Evolutionary conservation across 2,329 filamentous ascomycete species (phyloP), one percentile per base, ranked within the genome.

Genomic region (Drechslera avenae): DNA sequence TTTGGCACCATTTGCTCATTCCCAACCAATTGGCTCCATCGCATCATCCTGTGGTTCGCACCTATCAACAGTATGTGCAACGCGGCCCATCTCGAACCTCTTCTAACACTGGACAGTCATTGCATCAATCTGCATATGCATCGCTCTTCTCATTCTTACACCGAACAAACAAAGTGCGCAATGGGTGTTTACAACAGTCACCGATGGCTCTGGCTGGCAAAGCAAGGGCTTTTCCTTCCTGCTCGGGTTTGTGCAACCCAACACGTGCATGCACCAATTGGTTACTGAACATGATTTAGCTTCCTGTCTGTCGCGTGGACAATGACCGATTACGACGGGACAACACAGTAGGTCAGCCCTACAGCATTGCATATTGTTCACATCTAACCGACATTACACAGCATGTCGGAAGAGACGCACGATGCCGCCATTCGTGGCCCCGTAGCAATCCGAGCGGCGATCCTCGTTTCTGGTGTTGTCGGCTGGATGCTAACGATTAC

Each of bases 311-410:
- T 83, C 12, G 79, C 81, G 17, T 83, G 81, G 81, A 85, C 83
- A n/a, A 86, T 87, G 84, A 87, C 84, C 5, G 84, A 86, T 64
- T 87, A 86, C 64, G 84, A 87, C 59, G 84, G 81, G 37, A 87
- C 85, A 9, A 86, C 84, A 5, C 85, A 87, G 79, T 82, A 72
- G 67, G 77, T 71, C 40, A 36, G 34, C 47, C 50, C 54, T 39
- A 30, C 35, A 19, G 50, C 17, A 46, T 50, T 59, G 51, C 56
- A 61, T 50, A 50, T 57, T 37, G 62, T 44, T 52, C 57, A 57
- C 56, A 5, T 52, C 63, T 70, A 66, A 69, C 42, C 37, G 3
- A 41, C 23, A 40, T 56, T 36, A 19, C 57, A 56, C 60, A 81
- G 79, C 62, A 86, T 87, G 80, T 85, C 83, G 2, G 85, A 87